Base-by-base conservation (phyloP, 2,329 filamentous ascomycete species). In the Teratosphaeria pseudoeucalypti region DNA sequence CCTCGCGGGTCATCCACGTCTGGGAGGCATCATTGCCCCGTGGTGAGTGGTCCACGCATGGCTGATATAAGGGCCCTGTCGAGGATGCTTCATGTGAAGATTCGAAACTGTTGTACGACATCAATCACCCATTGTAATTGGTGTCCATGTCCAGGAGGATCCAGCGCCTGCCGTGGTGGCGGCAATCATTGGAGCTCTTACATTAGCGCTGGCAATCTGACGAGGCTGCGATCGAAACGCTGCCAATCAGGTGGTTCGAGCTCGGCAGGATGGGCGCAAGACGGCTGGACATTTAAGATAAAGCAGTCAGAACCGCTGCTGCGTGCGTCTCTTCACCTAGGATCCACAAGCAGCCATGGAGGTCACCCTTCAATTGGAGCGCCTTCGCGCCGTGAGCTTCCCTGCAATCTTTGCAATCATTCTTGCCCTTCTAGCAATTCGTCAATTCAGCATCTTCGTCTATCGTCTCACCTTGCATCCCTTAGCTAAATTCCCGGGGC, bases 401-500 rank as follows among this genome's bases (percentile, higher is more conserved):
- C 43, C 43, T 19, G 19, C 43, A 10, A 49, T 49, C 9, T 23
- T n/a, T 19, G 43, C 43, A 49, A n/a, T 10, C n/a, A n/a, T 49
- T 49, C 43, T 49, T 49, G 43, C 6, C 7, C 43, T 49, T 49
- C 43, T 49, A 16, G 43, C 43, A 11, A 5, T 49, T n/a, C 19
- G 23, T 49, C 6, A 49, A 26, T 23, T 49, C 6, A 49, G 43
- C 43, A 23, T 49, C 43, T 49, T 49, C 16, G 6, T 49, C n/a
- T 23, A 49, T 23, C 58, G 63, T 27, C 52, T 67, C 14, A 62
- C 53, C 39, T 56, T 68, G 16, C 58, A 63, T 55, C 67, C 67
- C 16, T 57, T 69, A 5, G 63, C 65, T 2, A 49, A 56, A 16
- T 65, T 68, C 52, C 67, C 67, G 3, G 67, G 66, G 10, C 67